These are phyloP conservation scores for Neofusicoccum parvum DNA, from an alignment of 2,329 filamentous ascomycete genomes.

Conservation along the genomic window DNA sequence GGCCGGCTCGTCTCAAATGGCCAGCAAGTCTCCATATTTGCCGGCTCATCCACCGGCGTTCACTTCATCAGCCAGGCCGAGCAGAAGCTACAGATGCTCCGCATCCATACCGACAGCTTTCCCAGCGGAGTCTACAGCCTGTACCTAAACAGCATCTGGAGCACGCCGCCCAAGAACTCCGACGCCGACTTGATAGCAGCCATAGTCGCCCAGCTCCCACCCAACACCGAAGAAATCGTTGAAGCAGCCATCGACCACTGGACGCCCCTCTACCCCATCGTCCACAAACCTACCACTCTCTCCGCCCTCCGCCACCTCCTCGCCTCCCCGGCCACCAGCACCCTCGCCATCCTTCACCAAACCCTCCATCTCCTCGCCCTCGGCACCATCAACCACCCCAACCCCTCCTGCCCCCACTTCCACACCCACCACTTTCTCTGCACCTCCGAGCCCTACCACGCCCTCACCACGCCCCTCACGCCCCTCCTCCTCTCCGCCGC, in stretches of 20 bases:
- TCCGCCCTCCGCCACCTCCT: background rate
- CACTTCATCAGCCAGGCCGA: slow-evolving; percentile 1
- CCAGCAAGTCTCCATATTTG: background rate
- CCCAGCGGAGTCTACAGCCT: background rate
- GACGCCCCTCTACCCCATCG: background rate
- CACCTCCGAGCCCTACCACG: background rate
- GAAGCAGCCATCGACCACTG: background rate
- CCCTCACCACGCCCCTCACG: background rate
- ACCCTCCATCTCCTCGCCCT: background rate
- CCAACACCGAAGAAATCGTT: background rate
- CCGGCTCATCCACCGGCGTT: background rate
- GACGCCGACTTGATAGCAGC: background rate
- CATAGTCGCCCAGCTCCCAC: background rate
- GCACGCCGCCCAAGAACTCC: background rate
- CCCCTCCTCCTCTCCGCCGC: background rate
- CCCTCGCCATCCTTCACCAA: background rate
- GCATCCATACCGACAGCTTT: background rate
- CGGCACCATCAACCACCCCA: background rate
- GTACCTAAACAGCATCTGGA: background rate
- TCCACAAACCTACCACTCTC: background rate
- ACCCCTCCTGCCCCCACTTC: background rate
- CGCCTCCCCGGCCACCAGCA: background rate
- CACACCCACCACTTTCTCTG: background rate
- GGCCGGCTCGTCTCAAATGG: background rate
- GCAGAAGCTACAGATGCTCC: background rate